Evolutionary conservation across 2,329 filamentous ascomycete species (phyloP), one percentile per base, ranked within the genome.

Genomic region (Diaporthe ilicicola): DNA sequence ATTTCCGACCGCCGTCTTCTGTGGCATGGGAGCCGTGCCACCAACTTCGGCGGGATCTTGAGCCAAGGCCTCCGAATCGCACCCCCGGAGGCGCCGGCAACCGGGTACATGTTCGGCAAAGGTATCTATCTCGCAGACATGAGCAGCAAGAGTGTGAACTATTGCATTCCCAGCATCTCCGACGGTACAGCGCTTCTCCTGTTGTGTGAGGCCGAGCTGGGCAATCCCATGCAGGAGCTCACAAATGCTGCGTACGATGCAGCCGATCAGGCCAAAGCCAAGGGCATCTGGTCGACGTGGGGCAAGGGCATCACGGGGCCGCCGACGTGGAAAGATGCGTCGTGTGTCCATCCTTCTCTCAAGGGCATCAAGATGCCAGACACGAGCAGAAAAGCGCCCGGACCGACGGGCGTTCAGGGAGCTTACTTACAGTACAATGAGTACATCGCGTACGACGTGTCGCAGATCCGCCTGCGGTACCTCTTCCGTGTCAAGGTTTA

Each of bases 31-130:
- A 95, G 93, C 19, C 90, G 94, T 42, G 88, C 87, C 39, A 96
- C 93, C 66, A 97, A 97, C 79, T 97, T 91, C 74, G 94, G 92
- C 77, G 94, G 94, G 77, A 97, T 97, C 71, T 88, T 97, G 51
- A 92, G 90, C 70, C 93, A 97, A 80, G 94, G 94, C 74, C 87
- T 97, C 8, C 92, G 94, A n/a, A 97, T 97, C 74, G 94, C 94
- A 8, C 94, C 94, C 0, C 92, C 92, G 0, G 92, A 97, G 79
- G 94, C 94, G 0, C 94, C 94, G 0, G 90, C 90, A 0, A 88
- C 86, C 5, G 93, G 93, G 1, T 94, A 95, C 83, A 95, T 95
- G 92, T 97, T 97, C 75, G 94, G 92, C 70, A 97, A 97, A 80
- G 94, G 94, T 54, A 92, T 97, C 56, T 97, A 97, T 78, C 87